Evolutionary conservation across 768 basidiomycete genomes (phyloP).

Genomic region (Lactarius evosmus): DNA sequence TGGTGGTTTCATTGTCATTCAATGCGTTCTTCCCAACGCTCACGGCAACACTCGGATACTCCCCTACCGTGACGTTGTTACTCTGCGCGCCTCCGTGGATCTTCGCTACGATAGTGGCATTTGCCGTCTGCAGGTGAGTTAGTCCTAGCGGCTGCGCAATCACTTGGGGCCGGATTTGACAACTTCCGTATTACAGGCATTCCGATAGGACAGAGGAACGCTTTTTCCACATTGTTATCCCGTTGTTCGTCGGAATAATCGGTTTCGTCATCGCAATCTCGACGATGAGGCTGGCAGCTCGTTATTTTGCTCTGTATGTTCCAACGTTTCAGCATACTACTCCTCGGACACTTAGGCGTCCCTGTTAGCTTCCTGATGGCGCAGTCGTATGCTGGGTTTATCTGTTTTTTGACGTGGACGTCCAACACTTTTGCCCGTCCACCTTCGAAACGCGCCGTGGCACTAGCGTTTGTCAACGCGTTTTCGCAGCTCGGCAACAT

Average conservation of each 20-base stretch:
- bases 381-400: slow-evolving; percentile 68
- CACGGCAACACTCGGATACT: slow-evolving; percentile 66
- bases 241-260: slow-evolving; percentile 57
- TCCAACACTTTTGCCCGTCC: slow-evolving; percentile 67
- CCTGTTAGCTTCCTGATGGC: slow-evolving; percentile 67
- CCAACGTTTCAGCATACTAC: not conserved
- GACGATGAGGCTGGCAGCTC: slow-evolving; percentile 57
- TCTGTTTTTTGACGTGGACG: slow-evolving; percentile 57
- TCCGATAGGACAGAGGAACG: slow-evolving; percentile 72
- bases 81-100: slow-evolving; percentile 79
- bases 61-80: slow-evolving; percentile 59
- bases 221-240: slow-evolving; percentile 57
- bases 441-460: slow-evolving; percentile 85
- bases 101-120: slow-evolving; percentile 56
- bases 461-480: slow-evolving; percentile 77
- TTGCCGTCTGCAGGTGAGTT: slow-evolving; percentile 45
- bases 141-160: not conserved
- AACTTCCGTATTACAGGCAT: slow-evolving; percentile 42
- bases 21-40: slow-evolving; percentile 81
- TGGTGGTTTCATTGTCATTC: slow-evolving; percentile 66
- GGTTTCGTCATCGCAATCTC: slow-evolving; percentile 65
- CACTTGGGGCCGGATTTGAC: not conserved
- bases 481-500: slow-evolving; percentile 84
- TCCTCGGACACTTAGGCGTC: not conserved
- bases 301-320: slow-evolving; percentile 63